These are phyloP conservation scores for Graphiopsis chlorocephala DNA, from an alignment of 2,329 filamentous ascomycete species.

Conservation along the genomic window DNA sequence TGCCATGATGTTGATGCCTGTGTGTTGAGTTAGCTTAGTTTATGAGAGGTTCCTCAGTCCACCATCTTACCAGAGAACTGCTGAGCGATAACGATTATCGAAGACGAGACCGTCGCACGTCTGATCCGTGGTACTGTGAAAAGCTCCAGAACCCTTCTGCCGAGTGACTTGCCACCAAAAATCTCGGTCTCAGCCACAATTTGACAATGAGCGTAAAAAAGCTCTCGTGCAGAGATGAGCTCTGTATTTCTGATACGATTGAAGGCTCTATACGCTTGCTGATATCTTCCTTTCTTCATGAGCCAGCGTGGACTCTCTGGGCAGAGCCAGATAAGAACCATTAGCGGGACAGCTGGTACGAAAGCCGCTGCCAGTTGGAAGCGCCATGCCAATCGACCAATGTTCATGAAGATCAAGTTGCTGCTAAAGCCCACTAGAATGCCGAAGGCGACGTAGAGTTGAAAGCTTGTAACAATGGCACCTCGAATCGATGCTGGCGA, in stretches of 20 bases:
- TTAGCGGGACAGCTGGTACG: conserved; percentile 61
- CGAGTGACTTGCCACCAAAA: conserved; percentile 15
- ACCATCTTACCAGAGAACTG: conserved; percentile 16
- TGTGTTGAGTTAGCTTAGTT: neutral
- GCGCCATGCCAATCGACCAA: conserved; percentile 59
- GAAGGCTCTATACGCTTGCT: conserved; percentile 45
- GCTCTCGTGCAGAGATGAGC: conserved; percentile 32
- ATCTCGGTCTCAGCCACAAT: conserved; percentile 27
- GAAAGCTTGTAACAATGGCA: conserved; percentile 9
- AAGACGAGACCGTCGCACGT: conserved; percentile 24
- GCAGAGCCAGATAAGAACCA: conserved; percentile 54
- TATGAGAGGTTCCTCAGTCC: too few species aligned
- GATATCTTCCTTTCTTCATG: conserved; percentile 25
- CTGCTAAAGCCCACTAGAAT: conserved; percentile 63
- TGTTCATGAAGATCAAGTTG: conserved; percentile 56
- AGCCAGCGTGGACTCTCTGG: conserved; percentile 30
- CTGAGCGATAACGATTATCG: conserved; percentile 24
- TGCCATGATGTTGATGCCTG: conserved; percentile 35
- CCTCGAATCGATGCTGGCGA: conserved; percentile 49
- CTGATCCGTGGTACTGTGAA: conserved; percentile 27
- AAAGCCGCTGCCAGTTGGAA: conserved; percentile 62
- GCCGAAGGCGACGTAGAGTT: conserved; percentile 50
- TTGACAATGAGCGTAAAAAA: conserved; percentile 30
- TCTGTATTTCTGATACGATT: conserved; percentile 30
- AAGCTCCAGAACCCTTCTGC: conserved; percentile 17